Percentiles rank a stretch among this genome's conserved stretches.
Conservation (phyloP, 768 basidiomycete species). For the Lactifluus piperatus region DNA sequence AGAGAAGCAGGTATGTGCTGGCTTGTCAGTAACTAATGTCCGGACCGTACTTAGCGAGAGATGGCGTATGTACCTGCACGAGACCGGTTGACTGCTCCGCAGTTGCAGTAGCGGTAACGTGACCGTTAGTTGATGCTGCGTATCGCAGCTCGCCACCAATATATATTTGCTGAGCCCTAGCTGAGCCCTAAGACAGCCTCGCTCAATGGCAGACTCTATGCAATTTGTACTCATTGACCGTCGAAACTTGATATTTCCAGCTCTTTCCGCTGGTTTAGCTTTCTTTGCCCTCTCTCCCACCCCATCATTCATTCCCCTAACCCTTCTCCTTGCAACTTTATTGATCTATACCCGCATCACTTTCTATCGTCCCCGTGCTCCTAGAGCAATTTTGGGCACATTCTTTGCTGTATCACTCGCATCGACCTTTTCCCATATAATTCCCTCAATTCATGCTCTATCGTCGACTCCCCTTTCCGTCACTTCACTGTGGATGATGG, state of each 20-base stretch:
- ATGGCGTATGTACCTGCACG: no score
- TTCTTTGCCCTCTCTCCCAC: constrained; percentile 25
- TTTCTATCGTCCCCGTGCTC: constrained; percentile 14
- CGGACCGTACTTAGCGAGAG: no score
- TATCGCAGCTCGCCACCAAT: background rate
- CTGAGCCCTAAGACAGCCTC: background rate
- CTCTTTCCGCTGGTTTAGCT: background rate
- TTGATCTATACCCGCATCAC: constrained; percentile 22
- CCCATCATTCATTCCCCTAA: constrained; percentile 26
- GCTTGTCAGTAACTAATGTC: no score
- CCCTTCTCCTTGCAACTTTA: constrained; percentile 24
- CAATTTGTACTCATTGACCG: constrained; percentile 15
- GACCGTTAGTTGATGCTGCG: no score
- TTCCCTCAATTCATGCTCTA: constrained; percentile 37
- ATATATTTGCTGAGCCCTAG: background rate
- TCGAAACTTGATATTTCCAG: constrained; percentile 12
- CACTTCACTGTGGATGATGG: constrained; percentile 35
- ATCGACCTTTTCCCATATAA: constrained; percentile 23
- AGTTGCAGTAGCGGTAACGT: no score
- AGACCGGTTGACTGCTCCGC: no score
- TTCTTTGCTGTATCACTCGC: constrained; percentile 24
- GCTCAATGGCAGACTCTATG: background rate
- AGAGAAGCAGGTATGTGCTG: no score
- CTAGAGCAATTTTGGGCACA: constrained; percentile 11
- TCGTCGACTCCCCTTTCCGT: constrained; percentile 45